Percentiles rank a stretch among this genome's conserved stretches.
These are phyloP conservation scores for Xylariaceae sp. DNA, from an alignment of 2,329 filamentous ascomycete genomes.

Conservation along the genomic window DNA sequence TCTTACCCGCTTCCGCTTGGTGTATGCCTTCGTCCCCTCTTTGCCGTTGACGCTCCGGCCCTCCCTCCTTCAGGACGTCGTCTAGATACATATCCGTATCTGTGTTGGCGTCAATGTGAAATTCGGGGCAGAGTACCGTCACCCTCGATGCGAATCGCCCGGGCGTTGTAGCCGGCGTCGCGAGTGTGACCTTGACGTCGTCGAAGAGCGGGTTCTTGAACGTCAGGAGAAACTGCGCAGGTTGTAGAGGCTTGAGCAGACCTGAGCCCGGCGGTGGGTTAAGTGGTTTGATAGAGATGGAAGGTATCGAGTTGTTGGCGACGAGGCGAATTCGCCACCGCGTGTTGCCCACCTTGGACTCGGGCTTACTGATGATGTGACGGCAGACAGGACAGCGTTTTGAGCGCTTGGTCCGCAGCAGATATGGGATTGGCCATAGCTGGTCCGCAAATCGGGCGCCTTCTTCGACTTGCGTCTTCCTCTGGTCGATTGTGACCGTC, in stretches of 20 bases:
- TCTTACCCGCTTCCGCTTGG: conserved; percentile 84
- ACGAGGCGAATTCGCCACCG: conserved; percentile 93
- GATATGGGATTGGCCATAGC: conserved; percentile 79
- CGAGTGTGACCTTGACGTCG: conserved; percentile 82
- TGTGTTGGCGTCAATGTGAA: conserved; percentile 93
- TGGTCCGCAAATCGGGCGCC: conserved; percentile 70
- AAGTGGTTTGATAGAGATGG: conserved; percentile 74
- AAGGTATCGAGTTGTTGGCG: conserved; percentile 86
- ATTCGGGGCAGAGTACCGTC: conserved; percentile 91
- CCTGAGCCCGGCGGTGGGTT: conserved; percentile 34
- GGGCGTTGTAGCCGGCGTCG: conserved; percentile 79
- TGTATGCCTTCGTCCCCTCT: conserved; percentile 50
- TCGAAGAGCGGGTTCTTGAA: conserved; percentile 96
- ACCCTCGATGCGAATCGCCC: conserved; percentile 79
- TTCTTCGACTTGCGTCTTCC: conserved; percentile 54
- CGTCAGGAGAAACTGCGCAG: conserved; percentile 83
- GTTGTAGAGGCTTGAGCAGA: conserved; percentile 61
- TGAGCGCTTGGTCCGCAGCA: conserved; percentile 88
- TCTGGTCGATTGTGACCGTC: conserved; percentile 59
- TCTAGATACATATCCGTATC: conserved; percentile 79
- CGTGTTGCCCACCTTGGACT: conserved; percentile 85
- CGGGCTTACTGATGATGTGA: conserved; percentile 93
- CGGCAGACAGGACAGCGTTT: conserved; percentile 93
- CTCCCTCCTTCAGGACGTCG: conserved; percentile 74
- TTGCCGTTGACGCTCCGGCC: conserved; percentile 46